Evolutionary conservation across 768 basidiomycete species (phyloP).

Genomic region (Kwoniella dendrophila): DNA sequence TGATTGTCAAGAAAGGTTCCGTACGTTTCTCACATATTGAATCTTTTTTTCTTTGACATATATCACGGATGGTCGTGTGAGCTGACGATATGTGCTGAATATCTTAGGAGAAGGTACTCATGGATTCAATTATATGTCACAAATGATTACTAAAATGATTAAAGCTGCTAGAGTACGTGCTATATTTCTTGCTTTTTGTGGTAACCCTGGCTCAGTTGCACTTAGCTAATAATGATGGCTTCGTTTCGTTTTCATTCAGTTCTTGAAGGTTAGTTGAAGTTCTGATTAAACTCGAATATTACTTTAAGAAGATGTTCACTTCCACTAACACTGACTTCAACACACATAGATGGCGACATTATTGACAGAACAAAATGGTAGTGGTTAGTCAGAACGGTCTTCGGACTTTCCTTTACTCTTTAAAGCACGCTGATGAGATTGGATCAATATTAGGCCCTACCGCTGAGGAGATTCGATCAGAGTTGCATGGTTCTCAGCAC

Average conservation of each 20-base stretch:
- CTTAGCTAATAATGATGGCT: neutral
- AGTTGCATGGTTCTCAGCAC: constrained; percentile 14
- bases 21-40: too few species aligned
- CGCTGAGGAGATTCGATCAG: constrained; percentile 8
- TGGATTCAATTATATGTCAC: constrained; percentile 70
- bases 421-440: neutral
- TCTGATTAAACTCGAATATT: too few species aligned
- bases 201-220: neutral
- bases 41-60: too few species aligned
- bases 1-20: constrained; percentile 77
- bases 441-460: constrained; percentile 8
- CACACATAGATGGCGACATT: constrained; percentile 24
- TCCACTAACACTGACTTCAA: neutral
- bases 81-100: neutral
- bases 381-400: too few species aligned
- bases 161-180: constrained; percentile 69
- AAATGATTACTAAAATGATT: constrained; percentile 74
- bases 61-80: constrained; percentile 4
- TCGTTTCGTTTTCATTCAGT: neutral
- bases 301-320: neutral
- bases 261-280: constrained; percentile 8
- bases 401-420: neutral
- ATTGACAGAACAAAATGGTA: constrained; percentile 25
- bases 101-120: constrained; percentile 61
- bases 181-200: too few species aligned